These are phyloP conservation scores for Tuber indicum DNA, from an alignment of 495 filamentous ascomycete genomes.

Conservation along the genomic window DNA sequence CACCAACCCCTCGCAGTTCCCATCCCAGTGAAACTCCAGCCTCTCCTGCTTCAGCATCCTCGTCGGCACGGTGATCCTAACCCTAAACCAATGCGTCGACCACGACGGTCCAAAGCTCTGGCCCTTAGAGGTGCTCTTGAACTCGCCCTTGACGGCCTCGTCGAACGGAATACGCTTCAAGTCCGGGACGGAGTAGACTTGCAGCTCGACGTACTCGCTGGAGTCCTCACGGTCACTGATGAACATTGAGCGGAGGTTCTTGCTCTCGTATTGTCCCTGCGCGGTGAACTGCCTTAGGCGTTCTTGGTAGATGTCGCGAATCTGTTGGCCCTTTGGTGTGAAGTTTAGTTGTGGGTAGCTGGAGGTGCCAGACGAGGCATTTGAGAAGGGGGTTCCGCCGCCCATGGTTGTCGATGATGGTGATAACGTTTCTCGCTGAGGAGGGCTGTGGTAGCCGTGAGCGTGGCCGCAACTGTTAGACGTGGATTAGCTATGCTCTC, in stretches of 20 bases:
- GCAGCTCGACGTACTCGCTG: slow-evolving; percentile 73
- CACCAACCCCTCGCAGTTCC: slow-evolving; percentile 81
- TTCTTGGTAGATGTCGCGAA: slow-evolving; percentile 78
- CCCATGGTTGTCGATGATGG: slow-evolving; percentile 28
- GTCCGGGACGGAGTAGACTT: slow-evolving; percentile 75
- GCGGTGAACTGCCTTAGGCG: slow-evolving; percentile 74
- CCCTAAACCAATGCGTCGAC: slow-evolving; percentile 97
- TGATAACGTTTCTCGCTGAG: slow-evolving; percentile 22
- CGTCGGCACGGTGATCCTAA: slow-evolving; percentile 67
- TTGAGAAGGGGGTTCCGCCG: slow-evolving; percentile 7
- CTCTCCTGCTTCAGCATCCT: slow-evolving; percentile 64
- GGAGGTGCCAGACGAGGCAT: slow-evolving; percentile 16
- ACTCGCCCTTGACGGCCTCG: slow-evolving; percentile 67
- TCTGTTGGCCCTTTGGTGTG: slow-evolving; percentile 71
- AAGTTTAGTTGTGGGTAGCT: slow-evolving; percentile 54
- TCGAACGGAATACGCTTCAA: slow-evolving; percentile 78
- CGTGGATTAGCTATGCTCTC: slow-evolving; percentile 5
- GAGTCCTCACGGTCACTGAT: slow-evolving; percentile 61
- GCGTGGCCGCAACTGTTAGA: slow-evolving; percentile 26
- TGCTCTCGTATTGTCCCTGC: slow-evolving; percentile 69
- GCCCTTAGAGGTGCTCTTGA: slow-evolving; percentile 67
- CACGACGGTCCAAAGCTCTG: slow-evolving; percentile 85
- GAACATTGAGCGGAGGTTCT: slow-evolving; percentile 58
- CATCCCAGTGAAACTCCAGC: slow-evolving; percentile 93
- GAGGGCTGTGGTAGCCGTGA: slow-evolving; percentile 17